These are phyloP conservation scores for Flaveria sonorensis DNA, from an alignment of 129 eudicot genomes.

Conservation along the genomic window DNA sequence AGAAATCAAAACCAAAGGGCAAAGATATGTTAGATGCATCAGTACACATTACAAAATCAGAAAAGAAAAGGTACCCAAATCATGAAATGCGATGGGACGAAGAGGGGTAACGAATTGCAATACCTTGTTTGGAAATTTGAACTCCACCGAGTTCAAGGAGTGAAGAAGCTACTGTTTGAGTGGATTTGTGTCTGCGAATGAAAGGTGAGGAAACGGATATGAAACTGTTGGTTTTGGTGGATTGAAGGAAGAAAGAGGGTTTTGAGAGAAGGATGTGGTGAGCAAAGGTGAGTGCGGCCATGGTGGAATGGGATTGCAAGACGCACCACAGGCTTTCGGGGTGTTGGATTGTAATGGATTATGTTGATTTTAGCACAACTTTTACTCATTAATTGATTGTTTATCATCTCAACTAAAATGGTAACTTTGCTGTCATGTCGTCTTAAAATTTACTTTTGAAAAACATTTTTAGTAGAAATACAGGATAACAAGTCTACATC, in stretches of 20 bases:
- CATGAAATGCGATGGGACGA: slow-evolving; percentile 7
- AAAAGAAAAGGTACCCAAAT: slow-evolving; percentile 6
- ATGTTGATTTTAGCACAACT: not conserved
- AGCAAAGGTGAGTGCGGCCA: slow-evolving; percentile 46
- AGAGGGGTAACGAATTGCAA: not conserved
- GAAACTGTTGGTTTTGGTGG: slow-evolving; percentile 21
- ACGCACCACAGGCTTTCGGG: not conserved
- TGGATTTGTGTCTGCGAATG: slow-evolving; percentile 42
- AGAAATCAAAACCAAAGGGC: slow-evolving; percentile 22
- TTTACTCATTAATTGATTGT: not conserved
- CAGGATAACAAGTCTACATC: no score
- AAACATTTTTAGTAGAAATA: no score
- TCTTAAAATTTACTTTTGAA: no score
- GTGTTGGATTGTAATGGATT: not conserved
- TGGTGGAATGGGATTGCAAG: slow-evolving; percentile 1
- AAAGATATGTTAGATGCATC: not conserved
- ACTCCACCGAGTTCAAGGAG: slow-evolving; percentile 79
- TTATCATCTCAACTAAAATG: not conserved
- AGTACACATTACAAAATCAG: not conserved
- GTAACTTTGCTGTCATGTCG: no score
- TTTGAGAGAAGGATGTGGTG: slow-evolving; percentile 51
- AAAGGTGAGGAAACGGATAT: slow-evolving; percentile 37
- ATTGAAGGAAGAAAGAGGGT: slow-evolving; percentile 35
- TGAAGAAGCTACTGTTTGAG: slow-evolving; percentile 43
- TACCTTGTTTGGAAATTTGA: slow-evolving; percentile 69